These are phyloP conservation scores for Metahyphopichia silvanorum DNA, from an alignment of 805 yeast genomes.

Conservation along the genomic window DNA sequence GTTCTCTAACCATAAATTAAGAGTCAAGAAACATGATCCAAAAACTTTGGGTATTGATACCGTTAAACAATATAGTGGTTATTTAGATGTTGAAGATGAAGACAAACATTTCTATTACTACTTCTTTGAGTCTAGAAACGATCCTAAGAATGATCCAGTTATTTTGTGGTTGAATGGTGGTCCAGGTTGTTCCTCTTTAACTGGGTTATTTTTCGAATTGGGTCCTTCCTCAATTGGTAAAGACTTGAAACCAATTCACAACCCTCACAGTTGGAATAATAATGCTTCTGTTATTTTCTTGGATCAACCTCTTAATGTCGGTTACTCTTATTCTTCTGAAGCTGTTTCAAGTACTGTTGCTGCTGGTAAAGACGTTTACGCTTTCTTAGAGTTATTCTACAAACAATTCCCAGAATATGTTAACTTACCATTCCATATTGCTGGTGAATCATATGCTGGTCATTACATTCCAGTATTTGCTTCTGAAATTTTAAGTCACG, in stretches of 20 bases:
- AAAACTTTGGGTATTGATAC: slow-evolving; percentile 26
- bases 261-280: slow-evolving; percentile 29
- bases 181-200: slow-evolving; percentile 33
- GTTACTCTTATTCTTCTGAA: slow-evolving; percentile 28
- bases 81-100: slow-evolving; percentile 45
- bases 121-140: slow-evolving; percentile 44
- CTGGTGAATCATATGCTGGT: slow-evolving; percentile 46
- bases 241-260: slow-evolving; percentile 23
- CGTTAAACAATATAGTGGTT: slow-evolving; percentile 31
- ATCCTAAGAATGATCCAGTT: slow-evolving; percentile 34
- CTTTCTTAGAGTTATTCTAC: slow-evolving; percentile 35
- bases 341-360: slow-evolving; percentile 28
- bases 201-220: slow-evolving; percentile 34
- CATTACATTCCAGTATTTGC: slow-evolving; percentile 46
- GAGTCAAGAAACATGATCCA: slow-evolving; percentile 56
- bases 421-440: slow-evolving; percentile 29
- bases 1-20: slow-evolving; percentile 50
- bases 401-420: slow-evolving; percentile 31
- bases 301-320: slow-evolving; percentile 36
- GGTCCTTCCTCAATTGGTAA: slow-evolving; percentile 29
- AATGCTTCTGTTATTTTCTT: slow-evolving; percentile 41
- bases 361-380: slow-evolving; percentile 33
- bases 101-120: slow-evolving; percentile 45
- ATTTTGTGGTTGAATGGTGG: slow-evolving; percentile 36
- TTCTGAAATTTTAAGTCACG: slow-evolving; percentile 38